Conservation (phyloP, 345 rosid genomes). For the Luvunga scandens region DNA sequence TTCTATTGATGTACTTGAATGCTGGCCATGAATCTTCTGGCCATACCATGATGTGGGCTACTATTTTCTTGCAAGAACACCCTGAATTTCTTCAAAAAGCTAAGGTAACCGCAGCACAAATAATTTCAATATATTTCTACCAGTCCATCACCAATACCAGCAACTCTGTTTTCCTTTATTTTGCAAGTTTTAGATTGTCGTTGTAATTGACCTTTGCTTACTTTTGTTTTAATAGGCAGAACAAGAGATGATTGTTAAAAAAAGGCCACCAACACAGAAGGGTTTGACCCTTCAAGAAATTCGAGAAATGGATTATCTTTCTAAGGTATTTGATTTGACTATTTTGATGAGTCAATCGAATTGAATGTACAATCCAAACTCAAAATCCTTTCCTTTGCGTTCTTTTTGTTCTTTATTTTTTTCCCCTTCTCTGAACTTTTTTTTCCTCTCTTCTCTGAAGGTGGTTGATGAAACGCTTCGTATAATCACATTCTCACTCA, state of each 20-base stretch:
- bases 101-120: slow-evolving; percentile 33
- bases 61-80: slow-evolving; percentile 67
- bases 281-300: slow-evolving; percentile 59
- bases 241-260: slow-evolving; percentile 53
- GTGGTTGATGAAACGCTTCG: slow-evolving; percentile 88
- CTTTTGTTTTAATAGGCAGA: slow-evolving; percentile 42
- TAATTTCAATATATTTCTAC: not conserved
- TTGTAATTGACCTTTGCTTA: not conserved
- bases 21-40: slow-evolving; percentile 92
- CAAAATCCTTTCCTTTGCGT: not conserved
- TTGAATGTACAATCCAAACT: not conserved
- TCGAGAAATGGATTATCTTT: slow-evolving; percentile 70
- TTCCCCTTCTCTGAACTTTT: not conserved
- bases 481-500: slow-evolving; percentile 66
- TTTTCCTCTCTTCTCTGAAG: slow-evolving; percentile 16
- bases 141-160: not conserved
- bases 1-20: slow-evolving; percentile 76
- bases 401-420: no score
- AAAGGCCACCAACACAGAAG: slow-evolving; percentile 39
- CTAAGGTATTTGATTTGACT: slow-evolving; percentile 33
- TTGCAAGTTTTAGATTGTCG: not conserved
- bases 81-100: slow-evolving; percentile 59
- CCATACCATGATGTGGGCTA: slow-evolving; percentile 80
- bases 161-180: not conserved
- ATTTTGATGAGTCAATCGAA: not conserved